Evolutionary conservation across 1,284 basidiomycete genomes (phyloP).

Genomic region (Rhodotorula sp.): DNA sequence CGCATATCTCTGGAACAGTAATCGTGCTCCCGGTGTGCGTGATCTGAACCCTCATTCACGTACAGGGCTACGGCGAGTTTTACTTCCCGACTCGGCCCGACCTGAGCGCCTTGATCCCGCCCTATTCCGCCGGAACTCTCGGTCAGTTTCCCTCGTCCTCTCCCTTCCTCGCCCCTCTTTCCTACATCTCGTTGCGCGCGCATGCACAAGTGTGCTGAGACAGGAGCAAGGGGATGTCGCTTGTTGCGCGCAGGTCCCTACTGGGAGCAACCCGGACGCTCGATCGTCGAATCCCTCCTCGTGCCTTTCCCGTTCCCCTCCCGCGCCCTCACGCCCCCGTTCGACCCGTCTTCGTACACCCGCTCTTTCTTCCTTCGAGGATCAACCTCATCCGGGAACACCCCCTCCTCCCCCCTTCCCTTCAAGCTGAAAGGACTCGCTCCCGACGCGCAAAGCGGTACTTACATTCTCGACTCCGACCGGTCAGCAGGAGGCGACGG

Average conservation of each 20-base stretch:
- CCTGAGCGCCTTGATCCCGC: constrained; percentile 61
- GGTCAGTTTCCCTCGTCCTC: constrained; percentile 23
- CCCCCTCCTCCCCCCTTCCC: background rate
- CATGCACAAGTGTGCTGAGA: background rate
- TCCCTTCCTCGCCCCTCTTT: too few relatives aligned
- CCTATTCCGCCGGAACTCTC: constrained; percentile 59
- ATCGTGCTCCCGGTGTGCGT: background rate
- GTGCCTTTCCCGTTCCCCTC: constrained; percentile 65
- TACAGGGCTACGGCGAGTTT: constrained; percentile 77
- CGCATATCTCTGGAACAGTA: constrained; percentile 18
- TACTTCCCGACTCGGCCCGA: constrained; percentile 63
- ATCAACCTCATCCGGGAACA: too few relatives aligned
- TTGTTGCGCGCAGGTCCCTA: constrained; percentile 60
- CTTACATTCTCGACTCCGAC: background rate
- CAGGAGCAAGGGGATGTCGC: too few relatives aligned
- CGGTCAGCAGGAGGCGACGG: too few relatives aligned
- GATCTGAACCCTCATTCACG: too few relatives aligned
- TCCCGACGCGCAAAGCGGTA: background rate
- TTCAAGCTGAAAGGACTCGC: background rate
- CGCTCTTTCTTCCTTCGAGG: constrained; percentile 16
- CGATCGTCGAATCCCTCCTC: constrained; percentile 70
- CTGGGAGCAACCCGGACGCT: constrained; percentile 77
- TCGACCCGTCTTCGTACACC: constrained; percentile 18
- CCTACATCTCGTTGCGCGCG: background rate
- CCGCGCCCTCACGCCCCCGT: constrained; percentile 41